Base-by-base conservation (phyloP, 257 asterid genomes). In the Pogostemon cablin region DNA sequence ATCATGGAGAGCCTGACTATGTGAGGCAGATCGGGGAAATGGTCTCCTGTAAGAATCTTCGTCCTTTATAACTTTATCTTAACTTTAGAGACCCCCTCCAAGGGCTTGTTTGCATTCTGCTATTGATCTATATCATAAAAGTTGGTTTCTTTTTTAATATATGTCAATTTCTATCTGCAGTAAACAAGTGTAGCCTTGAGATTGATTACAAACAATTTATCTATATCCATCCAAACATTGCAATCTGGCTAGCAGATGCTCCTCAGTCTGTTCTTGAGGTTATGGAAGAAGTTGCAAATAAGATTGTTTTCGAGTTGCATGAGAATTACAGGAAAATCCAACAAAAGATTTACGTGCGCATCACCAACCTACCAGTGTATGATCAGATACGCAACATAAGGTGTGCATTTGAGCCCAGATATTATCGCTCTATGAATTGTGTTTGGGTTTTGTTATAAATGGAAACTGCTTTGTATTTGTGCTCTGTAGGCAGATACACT, bases 181-280 rank as follows among this genome's bases (percentile, higher is more conserved):
- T 82, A 74, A 91, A 95, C 85, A 89, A 87, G 80, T 95, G 99
- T 42, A 91, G 98, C 89, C 99, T 95, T 53, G 98, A 91, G 86
- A 91, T 95, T 74, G 95, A 91, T 82, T 95, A 95, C 89, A 91
- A 82, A 7, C 98, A 95, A 74, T 95, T 95, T 80, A 89, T 86
- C 63, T 82, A 75, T 74, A 75, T 86, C 82, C 98, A 86, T 69
- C 97, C 96, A 12, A 91, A 95, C 80, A 91, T 95, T 71, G 99
- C 99, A 40, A 89, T 95, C 80, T 95, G 98, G 99, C 90, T 95
- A 69, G 99, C 98, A 17, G 98, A 95, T 76, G 98, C 98, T n/a
- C 99, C 99, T 6, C 96, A 89, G 58, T 86, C 99, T 12, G 97
- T 95, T 79, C 99, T 95, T 74, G 99, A 95, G 82, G 96, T 91